Evolutionary conservation across 257 asterid genomes (phyloP).

Genomic region (Ballota nigra): DNA sequence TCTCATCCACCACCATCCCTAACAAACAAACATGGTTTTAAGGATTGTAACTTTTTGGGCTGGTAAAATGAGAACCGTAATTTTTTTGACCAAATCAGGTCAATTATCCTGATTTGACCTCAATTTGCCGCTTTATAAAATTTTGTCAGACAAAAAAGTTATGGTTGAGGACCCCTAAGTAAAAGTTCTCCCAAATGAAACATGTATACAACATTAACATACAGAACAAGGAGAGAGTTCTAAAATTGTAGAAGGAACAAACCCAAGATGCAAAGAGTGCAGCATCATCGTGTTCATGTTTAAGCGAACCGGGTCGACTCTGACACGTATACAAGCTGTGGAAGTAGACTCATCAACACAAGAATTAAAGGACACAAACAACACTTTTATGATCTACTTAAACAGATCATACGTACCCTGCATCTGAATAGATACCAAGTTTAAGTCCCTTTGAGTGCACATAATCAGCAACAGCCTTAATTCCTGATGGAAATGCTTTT

Average conservation of each 20-base stretch:
- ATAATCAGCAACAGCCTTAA: slow-evolving; percentile 86
- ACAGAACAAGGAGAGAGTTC: no score
- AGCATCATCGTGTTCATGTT: slow-evolving; percentile 82
- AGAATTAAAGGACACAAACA: not conserved
- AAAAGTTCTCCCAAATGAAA: no score
- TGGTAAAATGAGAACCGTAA: no score
- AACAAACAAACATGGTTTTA: no score
- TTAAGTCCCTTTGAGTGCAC: slow-evolving; percentile 88
- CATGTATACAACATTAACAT: not conserved
- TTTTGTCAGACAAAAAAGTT: no score
- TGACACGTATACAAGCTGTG: slow-evolving; percentile 80
- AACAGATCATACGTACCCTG: slow-evolving; percentile 53
- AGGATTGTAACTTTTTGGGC: no score
- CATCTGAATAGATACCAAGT: slow-evolving; percentile 96
- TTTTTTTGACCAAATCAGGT: no score
- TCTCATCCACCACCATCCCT: no score
- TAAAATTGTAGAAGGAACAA: slow-evolving; percentile 36
- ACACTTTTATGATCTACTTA: no score
- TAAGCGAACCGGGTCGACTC: slow-evolving; percentile 93
- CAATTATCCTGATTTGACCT: no score
- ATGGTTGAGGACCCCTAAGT: no score
- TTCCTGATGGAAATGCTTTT: slow-evolving; percentile 81
- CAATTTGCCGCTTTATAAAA: no score
- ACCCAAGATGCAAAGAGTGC: slow-evolving; percentile 90
- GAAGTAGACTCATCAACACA: not conserved